These are phyloP conservation scores for Geranium incanum DNA, from an alignment of 441 rosid species.

Conservation along the genomic window DNA sequence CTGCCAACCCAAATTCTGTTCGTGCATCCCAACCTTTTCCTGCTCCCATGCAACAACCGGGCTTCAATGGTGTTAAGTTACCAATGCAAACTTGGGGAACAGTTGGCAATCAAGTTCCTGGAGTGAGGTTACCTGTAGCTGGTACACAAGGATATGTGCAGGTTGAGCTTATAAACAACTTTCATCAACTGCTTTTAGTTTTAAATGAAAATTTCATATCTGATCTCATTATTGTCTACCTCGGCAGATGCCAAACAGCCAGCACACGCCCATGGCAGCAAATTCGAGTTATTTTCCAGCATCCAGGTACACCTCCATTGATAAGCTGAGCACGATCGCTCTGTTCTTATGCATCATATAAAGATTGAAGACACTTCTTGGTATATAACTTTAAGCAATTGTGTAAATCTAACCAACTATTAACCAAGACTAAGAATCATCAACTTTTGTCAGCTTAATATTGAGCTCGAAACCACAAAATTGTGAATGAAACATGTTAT, in stretches of 20 bases:
- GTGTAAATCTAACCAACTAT: background rate
- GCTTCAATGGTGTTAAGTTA: conserved; percentile 21
- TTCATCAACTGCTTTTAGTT: background rate
- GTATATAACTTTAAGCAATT: background rate
- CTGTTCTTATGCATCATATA: background rate
- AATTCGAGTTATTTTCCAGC: conserved; percentile 28
- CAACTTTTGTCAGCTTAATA: background rate
- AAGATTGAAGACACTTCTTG: background rate
- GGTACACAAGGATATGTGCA: conserved; percentile 30
- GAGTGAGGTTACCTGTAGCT: conserved; percentile 25
- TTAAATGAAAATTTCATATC: conserved; percentile 6
- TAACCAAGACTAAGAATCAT: background rate
- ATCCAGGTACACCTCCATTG: conserved; percentile 31
- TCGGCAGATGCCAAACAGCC: conserved; percentile 36
- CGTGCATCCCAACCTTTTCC: conserved; percentile 24
- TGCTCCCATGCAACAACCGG: conserved; percentile 15
- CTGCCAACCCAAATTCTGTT: conserved; percentile 24
- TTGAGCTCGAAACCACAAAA: background rate
- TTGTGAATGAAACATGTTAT: background rate
- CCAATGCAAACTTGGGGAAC: conserved; percentile 28
- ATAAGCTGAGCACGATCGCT: conserved; percentile 8
- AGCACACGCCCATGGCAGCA: conserved; percentile 26
- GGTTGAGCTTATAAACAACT: conserved; percentile 26
- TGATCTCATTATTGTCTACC: conserved; percentile 15
- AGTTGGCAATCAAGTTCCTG: conserved; percentile 35